Conservation (phyloP, 208 protist species). For the Tritrichomonas musculus region DNA sequence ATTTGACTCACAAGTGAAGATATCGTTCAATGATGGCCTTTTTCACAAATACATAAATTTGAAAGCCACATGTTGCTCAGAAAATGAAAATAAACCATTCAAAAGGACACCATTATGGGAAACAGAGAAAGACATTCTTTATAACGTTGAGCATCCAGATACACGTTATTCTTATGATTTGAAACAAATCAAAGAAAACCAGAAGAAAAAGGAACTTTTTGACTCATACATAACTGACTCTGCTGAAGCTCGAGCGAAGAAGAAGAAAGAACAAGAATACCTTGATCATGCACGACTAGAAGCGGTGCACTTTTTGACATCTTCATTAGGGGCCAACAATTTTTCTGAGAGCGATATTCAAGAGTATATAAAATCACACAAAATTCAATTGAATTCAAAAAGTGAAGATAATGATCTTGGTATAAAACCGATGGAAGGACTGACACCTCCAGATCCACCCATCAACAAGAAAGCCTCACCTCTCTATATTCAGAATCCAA, state of each 20-base stretch:
- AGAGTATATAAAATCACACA: neutral
- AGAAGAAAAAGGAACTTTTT: neutral
- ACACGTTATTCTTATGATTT: neutral
- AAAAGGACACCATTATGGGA: neutral
- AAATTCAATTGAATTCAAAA: too few relatives aligned
- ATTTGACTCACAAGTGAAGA: neutral
- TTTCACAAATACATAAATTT: neutral
- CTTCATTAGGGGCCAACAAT: neutral
- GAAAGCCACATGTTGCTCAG: too few relatives aligned
- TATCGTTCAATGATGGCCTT: neutral
- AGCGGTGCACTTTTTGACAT: neutral
- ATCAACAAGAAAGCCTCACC: too few relatives aligned
- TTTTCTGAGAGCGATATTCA: neutral
- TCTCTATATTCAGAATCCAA: too few relatives aligned
- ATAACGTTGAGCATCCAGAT: neutral
- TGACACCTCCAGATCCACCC: too few relatives aligned
- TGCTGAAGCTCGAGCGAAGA: neutral
- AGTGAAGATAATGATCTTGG: too few relatives aligned
- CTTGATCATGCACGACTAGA: neutral
- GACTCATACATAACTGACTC: constrained; percentile 16
- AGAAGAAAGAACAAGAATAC: neutral
- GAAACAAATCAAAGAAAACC: neutral
- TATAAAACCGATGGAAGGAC: too few relatives aligned
- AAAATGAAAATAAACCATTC: neutral
- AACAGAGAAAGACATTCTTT: neutral